Evolutionary conservation across 225 moss, liverwort and hornwort species (phyloP).

Genomic region (Rhytidiadelphus loreus): DNA sequence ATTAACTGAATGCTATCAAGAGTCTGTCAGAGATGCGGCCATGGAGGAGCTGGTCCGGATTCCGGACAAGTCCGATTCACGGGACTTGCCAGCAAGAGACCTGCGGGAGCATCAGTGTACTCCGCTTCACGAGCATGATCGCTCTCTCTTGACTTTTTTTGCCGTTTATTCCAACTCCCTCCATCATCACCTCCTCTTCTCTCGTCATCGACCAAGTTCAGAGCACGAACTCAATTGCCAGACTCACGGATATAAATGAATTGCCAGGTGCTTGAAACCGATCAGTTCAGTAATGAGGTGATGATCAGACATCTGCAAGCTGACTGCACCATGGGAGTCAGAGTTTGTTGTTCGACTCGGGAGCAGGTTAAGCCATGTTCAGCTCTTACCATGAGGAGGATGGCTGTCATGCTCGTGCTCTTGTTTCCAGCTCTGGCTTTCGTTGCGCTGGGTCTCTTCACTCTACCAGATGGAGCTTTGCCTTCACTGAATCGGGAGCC

Average conservation of each 20-base stretch:
- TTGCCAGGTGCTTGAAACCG: background rate
- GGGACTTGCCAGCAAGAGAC: background rate
- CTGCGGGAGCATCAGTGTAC: background rate
- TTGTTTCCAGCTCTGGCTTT: conserved; percentile 4
- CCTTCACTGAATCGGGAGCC: background rate
- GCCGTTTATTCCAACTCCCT: background rate
- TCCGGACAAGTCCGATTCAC: conserved; percentile 17
- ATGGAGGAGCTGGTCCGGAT: conserved; percentile 6
- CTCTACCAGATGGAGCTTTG: background rate
- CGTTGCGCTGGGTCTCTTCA: background rate
- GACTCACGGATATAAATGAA: background rate
- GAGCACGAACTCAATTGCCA: background rate
- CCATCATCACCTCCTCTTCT: background rate
- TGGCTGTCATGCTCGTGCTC: background rate
- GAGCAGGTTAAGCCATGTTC: background rate
- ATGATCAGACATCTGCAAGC: background rate
- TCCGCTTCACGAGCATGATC: background rate
- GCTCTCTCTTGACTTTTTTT: background rate
- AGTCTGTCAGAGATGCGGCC: background rate
- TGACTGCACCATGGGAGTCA: background rate
- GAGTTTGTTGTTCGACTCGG: background rate
- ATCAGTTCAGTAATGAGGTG: background rate
- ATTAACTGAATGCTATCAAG: background rate
- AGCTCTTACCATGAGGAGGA: background rate
- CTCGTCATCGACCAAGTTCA: background rate